These are phyloP conservation scores for Podaxis sp. DNA, from an alignment of 768 basidiomycete species.

Conservation along the genomic window DNA sequence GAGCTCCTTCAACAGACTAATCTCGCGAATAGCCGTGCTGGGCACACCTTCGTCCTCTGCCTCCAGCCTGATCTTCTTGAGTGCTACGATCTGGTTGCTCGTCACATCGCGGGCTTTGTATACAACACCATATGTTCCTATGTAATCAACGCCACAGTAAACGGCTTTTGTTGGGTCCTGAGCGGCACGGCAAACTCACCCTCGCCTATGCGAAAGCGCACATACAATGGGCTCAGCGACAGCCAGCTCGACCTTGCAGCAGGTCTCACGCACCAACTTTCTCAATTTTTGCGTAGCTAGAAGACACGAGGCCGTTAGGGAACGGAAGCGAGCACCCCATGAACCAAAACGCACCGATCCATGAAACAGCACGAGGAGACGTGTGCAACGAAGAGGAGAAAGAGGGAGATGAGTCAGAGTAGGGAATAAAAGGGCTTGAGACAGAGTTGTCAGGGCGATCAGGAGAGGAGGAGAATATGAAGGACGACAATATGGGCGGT, in stretches of 20 bases:
- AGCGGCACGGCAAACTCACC: constrained; percentile 25
- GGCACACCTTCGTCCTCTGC: constrained; percentile 99
- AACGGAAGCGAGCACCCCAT: constrained; percentile 14
- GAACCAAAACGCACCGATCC: constrained; percentile 23
- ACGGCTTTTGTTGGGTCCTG: neutral
- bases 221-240: constrained; percentile 18
- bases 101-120: constrained; percentile 91
- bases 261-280: constrained; percentile 83
- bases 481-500: too few species aligned
- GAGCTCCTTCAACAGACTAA: constrained; percentile 94
- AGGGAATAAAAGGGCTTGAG: too few species aligned
- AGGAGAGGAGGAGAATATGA: too few species aligned
- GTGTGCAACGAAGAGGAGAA: neutral
- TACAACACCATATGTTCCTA: constrained; percentile 98
- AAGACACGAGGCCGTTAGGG: constrained; percentile 15
- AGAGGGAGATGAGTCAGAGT: neutral
- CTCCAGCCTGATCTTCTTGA: constrained; percentile 98
- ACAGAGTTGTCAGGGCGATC: too few species aligned
- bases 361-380: neutral
- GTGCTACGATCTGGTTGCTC: constrained; percentile 83
- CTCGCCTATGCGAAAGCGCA: constrained; percentile 34
- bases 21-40: constrained; percentile 96
- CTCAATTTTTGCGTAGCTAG: constrained; percentile 94
- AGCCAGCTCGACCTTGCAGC: constrained; percentile 6
- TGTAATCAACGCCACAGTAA: constrained; percentile 12